Evolutionary conservation across 495 filamentous ascomycete genomes (phyloP), one percentile per base, ranked within the genome.

Genomic region (Aspergillus sparsus): DNA sequence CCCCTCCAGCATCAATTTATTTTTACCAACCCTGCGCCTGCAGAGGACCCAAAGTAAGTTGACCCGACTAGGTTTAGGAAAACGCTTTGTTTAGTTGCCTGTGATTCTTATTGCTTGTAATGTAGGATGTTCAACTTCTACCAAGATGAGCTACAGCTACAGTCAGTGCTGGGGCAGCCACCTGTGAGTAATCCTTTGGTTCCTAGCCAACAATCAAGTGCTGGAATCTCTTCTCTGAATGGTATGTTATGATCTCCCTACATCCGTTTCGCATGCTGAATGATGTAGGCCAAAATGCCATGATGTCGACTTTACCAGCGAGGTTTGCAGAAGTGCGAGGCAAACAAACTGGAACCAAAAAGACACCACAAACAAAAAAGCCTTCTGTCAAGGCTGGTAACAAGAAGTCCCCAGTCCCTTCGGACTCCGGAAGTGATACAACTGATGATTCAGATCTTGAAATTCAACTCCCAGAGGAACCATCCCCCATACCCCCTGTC

Each of bases 401-500:
- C 41, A 71, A 70, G 41, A 71, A 71, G 58, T 10, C 68, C 12
- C 67, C 73, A 49, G 64, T 36, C 7, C 62, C 62, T 31, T 77
- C 75, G 1, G 67, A 69, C 42, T 82, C 82, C 15, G 82, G 80
- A 15, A 80, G 77, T 54, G 83, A 82, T 15, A 74, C 65, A 31
- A 84, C 78, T 5, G 79, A 50, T 41, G 58, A 82, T 59, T 81
- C 69, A 21, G 77, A 71, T 63, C 76, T 72, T 68, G 79, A 82
- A 46, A 79, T 84, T 44, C 66, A 73, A 49, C 60, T 57, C 3
- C 73, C 74, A 5, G 73, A 75, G 34, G 82, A 88, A 53, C 71
- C 71, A 6, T 83, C 80, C 15, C 82, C 83, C 13, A 62, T 85
- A n/a, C 83, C 86, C 6, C 32, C 72, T 41, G 62, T 44, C 62